Conservation (phyloP, 2,329 filamentous ascomycete species). For the Stachybotrys chlorohalonatus region DNA sequence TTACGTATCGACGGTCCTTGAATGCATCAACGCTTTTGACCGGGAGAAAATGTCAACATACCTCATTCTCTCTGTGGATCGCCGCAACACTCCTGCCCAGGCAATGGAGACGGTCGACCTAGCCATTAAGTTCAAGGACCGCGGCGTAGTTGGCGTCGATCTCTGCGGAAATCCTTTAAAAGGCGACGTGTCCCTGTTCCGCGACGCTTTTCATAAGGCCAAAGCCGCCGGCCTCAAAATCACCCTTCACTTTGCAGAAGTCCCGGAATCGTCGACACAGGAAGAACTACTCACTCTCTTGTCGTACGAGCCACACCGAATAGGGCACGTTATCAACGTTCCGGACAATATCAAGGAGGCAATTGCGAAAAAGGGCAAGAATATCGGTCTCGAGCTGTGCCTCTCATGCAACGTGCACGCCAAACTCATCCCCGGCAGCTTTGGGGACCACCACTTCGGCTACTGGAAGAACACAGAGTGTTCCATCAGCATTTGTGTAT, state of each 20-base stretch:
- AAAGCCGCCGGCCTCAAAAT: constrained; percentile 46
- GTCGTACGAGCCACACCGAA: constrained; percentile 53
- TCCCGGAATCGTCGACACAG: constrained; percentile 43
- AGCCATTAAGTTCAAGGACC: constrained; percentile 41
- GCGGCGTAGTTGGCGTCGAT: constrained; percentile 64
- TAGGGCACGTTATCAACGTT: constrained; percentile 75
- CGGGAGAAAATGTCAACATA: constrained; percentile 43
- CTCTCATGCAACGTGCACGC: constrained; percentile 74
- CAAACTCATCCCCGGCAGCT: constrained; percentile 59
- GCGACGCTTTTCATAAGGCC: constrained; percentile 48
- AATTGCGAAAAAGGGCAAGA: constrained; percentile 37
- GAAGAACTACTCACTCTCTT: constrained; percentile 57
- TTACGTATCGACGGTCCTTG: constrained; percentile 59
- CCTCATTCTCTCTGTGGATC: constrained; percentile 68
- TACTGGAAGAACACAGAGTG: constrained; percentile 55
- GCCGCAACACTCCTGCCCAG: constrained; percentile 48
- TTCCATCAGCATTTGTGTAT: constrained; percentile 59
- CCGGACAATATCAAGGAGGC: constrained; percentile 47
- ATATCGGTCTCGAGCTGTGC: constrained; percentile 65
- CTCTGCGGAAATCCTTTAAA: constrained; percentile 67
- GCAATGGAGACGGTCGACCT: constrained; percentile 57
- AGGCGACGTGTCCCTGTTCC: constrained; percentile 52
- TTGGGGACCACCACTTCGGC: constrained; percentile 67
- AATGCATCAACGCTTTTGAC: constrained; percentile 48
- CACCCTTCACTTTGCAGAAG: constrained; percentile 74